Base-by-base conservation (phyloP, 1,284 basidiomycete genomes). In the Apiotrichum domesticum region DNA sequence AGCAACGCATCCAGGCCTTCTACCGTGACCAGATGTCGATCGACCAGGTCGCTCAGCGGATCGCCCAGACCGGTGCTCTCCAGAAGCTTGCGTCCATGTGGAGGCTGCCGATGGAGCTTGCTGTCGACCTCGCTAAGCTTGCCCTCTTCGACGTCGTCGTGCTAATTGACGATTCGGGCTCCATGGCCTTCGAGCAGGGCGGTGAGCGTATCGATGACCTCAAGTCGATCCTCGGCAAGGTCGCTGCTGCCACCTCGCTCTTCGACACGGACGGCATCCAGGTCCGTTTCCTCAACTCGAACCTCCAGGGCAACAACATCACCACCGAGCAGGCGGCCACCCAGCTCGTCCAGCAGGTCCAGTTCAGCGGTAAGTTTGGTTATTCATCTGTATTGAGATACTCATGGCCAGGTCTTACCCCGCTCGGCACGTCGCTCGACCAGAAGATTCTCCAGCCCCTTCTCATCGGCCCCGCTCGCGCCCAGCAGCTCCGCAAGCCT, bases 211-310 rank as follows among this genome's bases (percentile, higher is more conserved):
- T 78, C 52, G 72, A 76, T 47, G 78, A 78, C 57, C 67, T 78
- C 53, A 77, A 78, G 64, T 61, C 76, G 59, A 74, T 77, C 57
- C 61, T 77, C 47, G 74, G 66, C 35, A 66, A 72, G 55, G 77
- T 79, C 52, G 75, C 78, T 9, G 71, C 64, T 51, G 78, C 75
- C 4, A 71, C 74, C 3, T 69, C 73, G 0, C 64, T 79, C 34
- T 79, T 79, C 63, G 79, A 80, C 64, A 65, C 72, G 10, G 79
- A 80, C 57, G 79, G 79, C 44, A 77, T 79, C 56, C 68, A 72
- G 55, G 69, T 78, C 53, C 65, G 77, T 54, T 79, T 80, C 72
- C 75, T 80, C 69, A 79, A 79, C 71, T 72, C 66, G 43, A 64
- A 67, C 41, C 55, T 75, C 44, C 72, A 77, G 51, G 79, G 78